Base-by-base conservation (phyloP, 768 basidiomycete genomes). In the Pleurotus ostreatus region DNA sequence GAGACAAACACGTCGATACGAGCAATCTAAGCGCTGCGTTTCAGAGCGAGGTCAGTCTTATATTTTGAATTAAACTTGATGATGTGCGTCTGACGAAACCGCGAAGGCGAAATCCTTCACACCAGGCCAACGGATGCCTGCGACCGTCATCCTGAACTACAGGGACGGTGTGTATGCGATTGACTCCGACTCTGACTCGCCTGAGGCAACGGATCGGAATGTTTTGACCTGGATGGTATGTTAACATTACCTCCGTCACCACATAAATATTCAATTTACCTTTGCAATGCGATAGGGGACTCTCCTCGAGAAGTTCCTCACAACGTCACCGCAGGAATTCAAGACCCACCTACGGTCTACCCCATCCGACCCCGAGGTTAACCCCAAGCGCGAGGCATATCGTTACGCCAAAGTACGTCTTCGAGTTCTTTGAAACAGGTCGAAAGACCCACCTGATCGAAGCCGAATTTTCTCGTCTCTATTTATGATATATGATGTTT, bases 271-370 rank as follows among this genome's bases (percentile, higher is more conserved):
- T 11, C 3, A 7, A 39, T 1, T 26, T 30, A 25, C 43, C 34
- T n/a, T 12, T 13, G 23, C 5, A 5, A 39, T 22, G 6, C 40
- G 30, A 57, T 61, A 96, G 92, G 96, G 96, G 2, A 88, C 86
- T 2, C 78, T 98, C 56, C 71, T 98, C 20, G 96, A 99, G 68
- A 94, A 90, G 64, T 87, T 90, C 64, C 66, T 99, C 54, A 98
- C 94, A 0, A 73, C 80, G 51, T 65, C 84, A 0, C 73, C 80
- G 4, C 72, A 74, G 15, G 82, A 91, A 39, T 94, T 98, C 69
- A 71, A 72, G 41, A 71, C 71, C 0, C 75, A 82, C 25, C 70
- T 82, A 58, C 82, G 82, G 13, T 70, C 75, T 44, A 62, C 66
- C 13, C 63, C 70, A 1, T 63, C 62, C 8, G 55, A 54, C 4